These are phyloP conservation scores for Trebouxia sp. DNA, from an alignment of 139 green algal genomes.

Conservation along the genomic window DNA sequence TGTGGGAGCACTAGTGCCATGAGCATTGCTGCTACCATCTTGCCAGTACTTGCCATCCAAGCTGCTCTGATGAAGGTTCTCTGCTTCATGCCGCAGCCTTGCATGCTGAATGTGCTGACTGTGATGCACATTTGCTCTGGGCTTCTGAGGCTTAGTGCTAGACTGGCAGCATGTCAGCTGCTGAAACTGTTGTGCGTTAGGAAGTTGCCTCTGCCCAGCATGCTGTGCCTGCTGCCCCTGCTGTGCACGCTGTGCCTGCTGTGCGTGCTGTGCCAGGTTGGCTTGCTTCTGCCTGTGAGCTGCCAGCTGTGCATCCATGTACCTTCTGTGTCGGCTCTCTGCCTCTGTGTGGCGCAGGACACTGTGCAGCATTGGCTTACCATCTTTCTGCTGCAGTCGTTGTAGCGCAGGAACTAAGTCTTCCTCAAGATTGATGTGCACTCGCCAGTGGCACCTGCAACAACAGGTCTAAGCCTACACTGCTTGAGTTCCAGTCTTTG, in stretches of 20 bases:
- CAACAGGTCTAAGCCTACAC: too few species aligned
- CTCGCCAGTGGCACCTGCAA: neutral
- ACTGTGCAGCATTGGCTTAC: neutral
- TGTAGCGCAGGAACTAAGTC: neutral
- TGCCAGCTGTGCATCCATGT: neutral
- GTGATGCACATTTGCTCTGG: neutral
- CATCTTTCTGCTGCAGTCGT: neutral
- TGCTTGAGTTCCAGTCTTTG: neutral
- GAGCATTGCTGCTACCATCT: neutral
- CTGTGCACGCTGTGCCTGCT: neutral
- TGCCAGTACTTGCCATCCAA: constrained; percentile 26
- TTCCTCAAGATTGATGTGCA: neutral
- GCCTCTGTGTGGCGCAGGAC: neutral
- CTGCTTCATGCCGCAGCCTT: constrained; percentile 10
- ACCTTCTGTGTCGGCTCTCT: neutral
- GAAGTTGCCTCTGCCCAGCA: neutral
- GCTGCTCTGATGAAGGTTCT: neutral
- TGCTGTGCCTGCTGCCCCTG: neutral
- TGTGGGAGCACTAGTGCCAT: neutral
- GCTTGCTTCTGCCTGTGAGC: neutral
- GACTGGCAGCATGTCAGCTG: constrained; percentile 9
- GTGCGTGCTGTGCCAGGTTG: neutral
- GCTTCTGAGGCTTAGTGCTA: constrained; percentile 3
- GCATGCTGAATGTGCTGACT: neutral
- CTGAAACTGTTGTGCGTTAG: neutral